phyloP scores from a whole-genome alignment of 352 stramenopile genomes.

The Pythium aquatile region DNA sequence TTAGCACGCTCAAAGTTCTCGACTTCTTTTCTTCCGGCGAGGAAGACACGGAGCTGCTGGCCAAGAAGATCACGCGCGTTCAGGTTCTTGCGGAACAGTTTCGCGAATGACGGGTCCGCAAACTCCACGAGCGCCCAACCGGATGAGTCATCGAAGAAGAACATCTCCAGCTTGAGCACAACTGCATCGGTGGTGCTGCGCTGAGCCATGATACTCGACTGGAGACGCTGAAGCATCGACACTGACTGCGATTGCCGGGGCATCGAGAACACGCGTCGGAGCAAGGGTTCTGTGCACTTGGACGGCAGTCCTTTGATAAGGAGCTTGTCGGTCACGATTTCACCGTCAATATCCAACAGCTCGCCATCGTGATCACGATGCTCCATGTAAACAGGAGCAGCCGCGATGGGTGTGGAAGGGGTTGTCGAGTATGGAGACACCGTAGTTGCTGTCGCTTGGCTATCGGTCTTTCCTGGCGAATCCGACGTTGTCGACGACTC shows the following conservation, averaged over 20 bases:
- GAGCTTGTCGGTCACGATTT: constrained; percentile 60
- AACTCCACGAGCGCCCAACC: constrained; percentile 80
- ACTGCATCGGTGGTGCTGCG: constrained; percentile 18
- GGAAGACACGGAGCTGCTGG: constrained; percentile 55
- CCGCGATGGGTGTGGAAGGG: constrained; percentile 10
- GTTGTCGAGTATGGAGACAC: constrained; percentile 20
- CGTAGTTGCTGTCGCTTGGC: background rate
- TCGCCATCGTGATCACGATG: constrained; percentile 36
- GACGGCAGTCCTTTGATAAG: constrained; percentile 63
- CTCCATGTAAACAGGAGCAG: constrained; percentile 4
- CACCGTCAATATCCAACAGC: constrained; percentile 40
- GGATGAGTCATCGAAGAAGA: constrained; percentile 68
- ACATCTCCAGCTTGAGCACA: constrained; percentile 56
- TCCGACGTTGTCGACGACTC: constrained; percentile 12
- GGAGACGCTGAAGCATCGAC: constrained; percentile 16
- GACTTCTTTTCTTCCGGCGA: constrained; percentile 51
- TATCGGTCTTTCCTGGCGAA: constrained; percentile 3
- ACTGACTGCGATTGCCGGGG: background rate
- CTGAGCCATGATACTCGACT: constrained; percentile 10
- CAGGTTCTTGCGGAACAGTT: constrained; percentile 52
- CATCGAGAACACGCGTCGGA: constrained; percentile 51
- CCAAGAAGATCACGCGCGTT: constrained; percentile 53
- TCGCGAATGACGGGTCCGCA: constrained; percentile 40
- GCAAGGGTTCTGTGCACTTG: constrained; percentile 38
- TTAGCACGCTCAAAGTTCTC: constrained; percentile 64